Base-by-base conservation (phyloP, 768 basidiomycete genomes). In the Rhodocollybia butyracea region DNA sequence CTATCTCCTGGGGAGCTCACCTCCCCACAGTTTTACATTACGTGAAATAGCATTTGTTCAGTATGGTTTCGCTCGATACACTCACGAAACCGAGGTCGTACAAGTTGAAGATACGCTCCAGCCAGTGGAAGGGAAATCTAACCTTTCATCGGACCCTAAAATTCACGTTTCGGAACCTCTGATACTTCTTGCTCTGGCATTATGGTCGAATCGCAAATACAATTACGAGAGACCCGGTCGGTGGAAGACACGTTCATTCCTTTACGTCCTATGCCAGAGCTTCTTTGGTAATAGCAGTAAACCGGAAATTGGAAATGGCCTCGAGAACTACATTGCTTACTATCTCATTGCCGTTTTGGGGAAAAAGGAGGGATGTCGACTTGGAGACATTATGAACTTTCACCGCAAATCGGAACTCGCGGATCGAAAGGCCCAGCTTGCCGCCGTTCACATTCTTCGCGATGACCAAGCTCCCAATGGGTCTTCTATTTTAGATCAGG, bases 41-140 rank as follows among this genome's bases (percentile, higher is more conserved):
- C 67, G 13, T 69, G 60, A 15, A 74, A 71, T 46, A 11, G 46
- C 21, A 15, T 31, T 46, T 30, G 75, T 79, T 24, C 71, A 75
- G 62, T 73, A 75, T 48, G 77, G 77, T 3, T 78, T 77, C 36
- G 76, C 76, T 12, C 72, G 77, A 4, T 77, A 75, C 50, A 66
- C 74, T n/a, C n/a, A 17, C 40, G n/a, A n/a, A n/a, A n/a, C n/a
- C n/a, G n/a, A n/a, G n/a, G n/a, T n/a, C n/a, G n/a, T n/a, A n/a
- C n/a, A n/a, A 1, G 70, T 68, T 38, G n/a, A n/a, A n/a, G n/a
- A n/a, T n/a, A n/a, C n/a, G n/a, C n/a, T n/a, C n/a, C n/a, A n/a
- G n/a, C n/a, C n/a, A n/a, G n/a, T n/a, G n/a, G n/a, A n/a, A n/a
- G n/a, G n/a, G n/a, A n/a, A n/a, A n/a, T n/a, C n/a, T n/a, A 38